Percentiles rank a stretch among this genome's conserved stretches.
These are phyloP conservation scores for Kwoniella sp. DNA, from an alignment of 768 basidiomycete species.

Conservation along the genomic window DNA sequence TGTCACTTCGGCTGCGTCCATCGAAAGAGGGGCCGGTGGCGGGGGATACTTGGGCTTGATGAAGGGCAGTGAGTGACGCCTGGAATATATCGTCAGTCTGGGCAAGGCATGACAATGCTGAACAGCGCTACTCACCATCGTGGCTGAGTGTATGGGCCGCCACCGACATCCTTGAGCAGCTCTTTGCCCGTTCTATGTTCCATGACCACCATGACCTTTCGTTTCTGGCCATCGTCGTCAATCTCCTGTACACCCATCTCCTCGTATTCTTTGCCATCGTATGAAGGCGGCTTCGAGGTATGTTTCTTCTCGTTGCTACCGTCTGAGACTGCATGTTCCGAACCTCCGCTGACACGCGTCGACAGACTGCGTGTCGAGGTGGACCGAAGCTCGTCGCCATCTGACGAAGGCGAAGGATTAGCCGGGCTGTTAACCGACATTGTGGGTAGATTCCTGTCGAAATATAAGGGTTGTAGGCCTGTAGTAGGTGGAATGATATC, in stretches of 20 bases:
- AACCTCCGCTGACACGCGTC: no score
- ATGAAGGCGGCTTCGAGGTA: no score
- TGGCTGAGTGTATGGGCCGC: constrained; percentile 39
- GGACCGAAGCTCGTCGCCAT: no score
- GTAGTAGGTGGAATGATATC: no score
- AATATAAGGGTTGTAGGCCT: no score
- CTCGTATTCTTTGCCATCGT: constrained; percentile 13
- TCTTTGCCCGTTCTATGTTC: constrained; percentile 42
- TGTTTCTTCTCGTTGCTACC: no score
- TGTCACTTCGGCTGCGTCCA: constrained; percentile 51
- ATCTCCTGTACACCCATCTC: constrained; percentile 34
- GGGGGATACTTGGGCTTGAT: constrained; percentile 45
- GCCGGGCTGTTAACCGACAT: no score
- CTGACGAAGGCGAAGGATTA: no score
- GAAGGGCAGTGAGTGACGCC: constrained; percentile 44
- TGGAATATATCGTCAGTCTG: no score
- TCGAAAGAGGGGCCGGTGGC: constrained; percentile 44
- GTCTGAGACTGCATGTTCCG: no score
- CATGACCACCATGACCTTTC: constrained; percentile 34
- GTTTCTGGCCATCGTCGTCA: constrained; percentile 33
- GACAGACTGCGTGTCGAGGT: no score
- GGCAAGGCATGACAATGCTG: not conserved
- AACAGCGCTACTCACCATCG: constrained; percentile 28
- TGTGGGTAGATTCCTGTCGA: no score
- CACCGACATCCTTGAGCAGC: constrained; percentile 24